A percentile compares a stretch with the other conserved stretches of the same genome.
These are phyloP conservation scores for Naematelia aurantialba DNA, from an alignment of 768 basidiomycete species.

Conservation along the genomic window DNA sequence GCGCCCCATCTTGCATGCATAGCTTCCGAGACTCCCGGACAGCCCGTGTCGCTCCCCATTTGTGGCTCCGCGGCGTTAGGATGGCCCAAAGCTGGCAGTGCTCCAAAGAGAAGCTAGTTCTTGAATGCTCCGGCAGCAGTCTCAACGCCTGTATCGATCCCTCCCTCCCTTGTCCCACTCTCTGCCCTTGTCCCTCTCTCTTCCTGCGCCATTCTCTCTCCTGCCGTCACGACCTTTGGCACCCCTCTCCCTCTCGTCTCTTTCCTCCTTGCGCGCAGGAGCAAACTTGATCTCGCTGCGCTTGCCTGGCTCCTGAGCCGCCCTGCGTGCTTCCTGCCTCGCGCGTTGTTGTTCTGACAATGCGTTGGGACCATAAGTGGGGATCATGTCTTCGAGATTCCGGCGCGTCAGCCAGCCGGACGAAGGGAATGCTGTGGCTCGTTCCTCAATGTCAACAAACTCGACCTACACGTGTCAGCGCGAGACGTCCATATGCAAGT, in stretches of 20 bases:
- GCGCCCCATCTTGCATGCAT: too few species aligned
- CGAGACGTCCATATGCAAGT: not conserved
- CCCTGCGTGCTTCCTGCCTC: slow-evolving; percentile 63
- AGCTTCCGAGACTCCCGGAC: too few species aligned
- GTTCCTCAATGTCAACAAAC: slow-evolving; percentile 86
- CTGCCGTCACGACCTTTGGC: slow-evolving; percentile 4
- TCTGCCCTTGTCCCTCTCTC: slow-evolving; percentile 1
- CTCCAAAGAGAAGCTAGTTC: too few species aligned
- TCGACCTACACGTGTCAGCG: slow-evolving; percentile 56
- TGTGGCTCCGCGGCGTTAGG: too few species aligned
- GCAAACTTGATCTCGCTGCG: slow-evolving; percentile 65
- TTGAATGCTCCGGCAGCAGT: too few species aligned
- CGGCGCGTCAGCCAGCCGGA: slow-evolving; percentile 58
- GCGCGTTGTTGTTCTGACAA: slow-evolving; percentile 61
- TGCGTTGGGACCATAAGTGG: slow-evolving; percentile 71
- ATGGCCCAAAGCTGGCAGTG: too few species aligned
- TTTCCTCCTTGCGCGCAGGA: slow-evolving; percentile 20
- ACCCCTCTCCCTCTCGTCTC: slow-evolving; percentile 2
- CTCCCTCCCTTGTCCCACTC: not conserved
- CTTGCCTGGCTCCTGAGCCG: slow-evolving; percentile 58
- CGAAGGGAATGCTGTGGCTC: slow-evolving; percentile 72
- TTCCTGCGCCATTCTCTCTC: slow-evolving; percentile 5
- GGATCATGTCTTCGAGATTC: slow-evolving; percentile 62
- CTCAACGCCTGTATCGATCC: not conserved
- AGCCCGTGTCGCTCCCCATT: too few species aligned